Percentiles rank a stretch among this genome's conserved stretches.
These are phyloP conservation scores for Xerocomus amazonicus DNA, from an alignment of 1,284 basidiomycete genomes.

Conservation along the genomic window DNA sequence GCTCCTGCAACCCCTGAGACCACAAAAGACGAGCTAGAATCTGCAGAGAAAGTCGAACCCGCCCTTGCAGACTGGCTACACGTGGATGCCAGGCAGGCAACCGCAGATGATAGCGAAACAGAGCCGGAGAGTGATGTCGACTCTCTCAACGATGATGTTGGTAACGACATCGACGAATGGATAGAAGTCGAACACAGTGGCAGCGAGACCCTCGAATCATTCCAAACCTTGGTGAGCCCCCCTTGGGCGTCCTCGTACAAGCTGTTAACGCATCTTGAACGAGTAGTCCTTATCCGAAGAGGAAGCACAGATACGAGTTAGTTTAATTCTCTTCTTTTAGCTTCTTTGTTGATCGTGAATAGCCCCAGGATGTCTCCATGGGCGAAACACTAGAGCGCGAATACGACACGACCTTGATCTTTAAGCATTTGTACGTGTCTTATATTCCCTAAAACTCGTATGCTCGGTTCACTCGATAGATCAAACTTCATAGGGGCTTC, in stretches of 20 bases:
- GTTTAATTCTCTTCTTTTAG: neutral
- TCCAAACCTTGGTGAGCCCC: constrained; percentile 22
- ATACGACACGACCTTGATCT: constrained; percentile 74
- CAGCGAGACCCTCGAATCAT: constrained; percentile 25
- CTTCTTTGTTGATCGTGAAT: constrained; percentile 7
- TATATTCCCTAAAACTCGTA: neutral
- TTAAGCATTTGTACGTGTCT: constrained; percentile 69
- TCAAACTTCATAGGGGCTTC: constrained; percentile 56
- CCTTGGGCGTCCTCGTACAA: neutral
- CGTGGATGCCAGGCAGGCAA: constrained; percentile 32
- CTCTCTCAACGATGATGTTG: constrained; percentile 61
- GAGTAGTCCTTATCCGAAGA: constrained; percentile 18
- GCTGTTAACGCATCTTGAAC: neutral
- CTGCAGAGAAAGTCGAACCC: constrained; percentile 40
- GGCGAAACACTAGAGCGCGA: constrained; percentile 68
- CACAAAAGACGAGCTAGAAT: constrained; percentile 26
- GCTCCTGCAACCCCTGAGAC: constrained; percentile 24
- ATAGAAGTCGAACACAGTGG: constrained; percentile 17
- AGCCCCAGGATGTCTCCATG: constrained; percentile 48
- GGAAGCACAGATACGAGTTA: constrained; percentile 11
- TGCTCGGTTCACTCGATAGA: neutral
- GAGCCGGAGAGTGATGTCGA: constrained; percentile 65
- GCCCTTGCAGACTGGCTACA: constrained; percentile 64
- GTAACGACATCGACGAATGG: constrained; percentile 36
- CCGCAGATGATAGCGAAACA: constrained; percentile 32